Conservation (phyloP, 2,329 filamentous ascomycete genomes). For the Diaporthe destruens region DNA sequence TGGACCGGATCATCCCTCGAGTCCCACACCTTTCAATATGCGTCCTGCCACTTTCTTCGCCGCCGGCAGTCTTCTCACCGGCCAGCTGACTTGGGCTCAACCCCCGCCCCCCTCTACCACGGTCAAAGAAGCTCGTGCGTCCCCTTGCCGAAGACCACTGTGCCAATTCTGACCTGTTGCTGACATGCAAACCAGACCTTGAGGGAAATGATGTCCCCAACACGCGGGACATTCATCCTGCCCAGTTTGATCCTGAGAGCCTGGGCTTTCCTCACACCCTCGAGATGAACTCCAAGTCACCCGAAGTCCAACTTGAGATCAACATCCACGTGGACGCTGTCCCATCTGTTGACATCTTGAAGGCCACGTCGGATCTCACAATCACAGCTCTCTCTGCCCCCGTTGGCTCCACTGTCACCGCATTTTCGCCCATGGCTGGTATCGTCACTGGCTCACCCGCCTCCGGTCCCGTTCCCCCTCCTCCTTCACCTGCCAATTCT, state of each 20-base stretch:
- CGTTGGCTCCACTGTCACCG: background rate
- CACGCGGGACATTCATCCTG: conserved; percentile 8
- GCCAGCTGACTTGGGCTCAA: conserved; percentile 18
- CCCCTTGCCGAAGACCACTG: background rate
- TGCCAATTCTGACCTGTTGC: background rate
- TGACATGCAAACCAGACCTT: conserved; percentile 8
- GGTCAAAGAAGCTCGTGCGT: background rate
- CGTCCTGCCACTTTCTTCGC: conserved; percentile 19
- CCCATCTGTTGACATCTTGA: background rate
- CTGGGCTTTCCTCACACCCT: conserved; percentile 34
- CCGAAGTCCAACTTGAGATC: conserved; percentile 39
- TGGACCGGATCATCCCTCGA: conserved; percentile 2
- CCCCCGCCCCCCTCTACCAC: background rate
- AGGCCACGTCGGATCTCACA: conserved; percentile 12
- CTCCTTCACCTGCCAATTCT: conserved; percentile 30
- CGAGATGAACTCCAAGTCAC: conserved; percentile 8
- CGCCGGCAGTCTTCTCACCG: conserved; percentile 22
- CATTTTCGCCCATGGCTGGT: conserved; percentile 4
- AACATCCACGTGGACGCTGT: conserved; percentile 36
- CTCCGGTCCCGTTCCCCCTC: background rate
- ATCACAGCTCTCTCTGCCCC: conserved; percentile 17
- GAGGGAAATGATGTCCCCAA: background rate
- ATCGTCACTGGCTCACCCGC: background rate
- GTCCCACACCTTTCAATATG: conserved; percentile 23
- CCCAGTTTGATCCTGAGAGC: conserved; percentile 12